Evolutionary conservation across 2,329 filamentous ascomycete species (phyloP).

Genomic region (Corinectria fuckeliana): DNA sequence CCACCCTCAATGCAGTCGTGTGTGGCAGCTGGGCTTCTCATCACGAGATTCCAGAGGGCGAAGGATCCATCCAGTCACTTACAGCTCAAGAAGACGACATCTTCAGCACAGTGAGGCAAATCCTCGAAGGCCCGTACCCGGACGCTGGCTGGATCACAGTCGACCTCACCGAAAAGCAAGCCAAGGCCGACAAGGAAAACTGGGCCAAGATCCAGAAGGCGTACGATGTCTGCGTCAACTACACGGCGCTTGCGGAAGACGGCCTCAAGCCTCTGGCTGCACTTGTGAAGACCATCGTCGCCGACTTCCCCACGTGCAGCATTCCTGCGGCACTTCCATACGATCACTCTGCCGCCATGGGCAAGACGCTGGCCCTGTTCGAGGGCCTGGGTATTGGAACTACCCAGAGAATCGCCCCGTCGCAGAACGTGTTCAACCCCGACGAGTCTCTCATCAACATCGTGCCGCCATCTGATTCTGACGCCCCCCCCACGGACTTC

Average conservation of each 20-base stretch:
- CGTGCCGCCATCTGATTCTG: neutral
- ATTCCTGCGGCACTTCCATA: neutral
- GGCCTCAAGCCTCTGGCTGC: conserved; percentile 63
- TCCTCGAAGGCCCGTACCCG: conserved; percentile 55
- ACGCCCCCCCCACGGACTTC: neutral
- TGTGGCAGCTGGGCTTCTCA: conserved; percentile 68
- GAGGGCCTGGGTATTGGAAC: conserved; percentile 22
- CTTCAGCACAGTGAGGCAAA: conserved; percentile 30
- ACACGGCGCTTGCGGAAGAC: conserved; percentile 59
- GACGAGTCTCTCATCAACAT: conserved; percentile 5
- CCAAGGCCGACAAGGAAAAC: conserved; percentile 61
- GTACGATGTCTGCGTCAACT: conserved; percentile 72
- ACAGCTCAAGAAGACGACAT: neutral
- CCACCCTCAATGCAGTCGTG: neutral
- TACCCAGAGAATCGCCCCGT: conserved; percentile 5
- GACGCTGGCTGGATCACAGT: conserved; percentile 19
- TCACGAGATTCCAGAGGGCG: conserved; percentile 70
- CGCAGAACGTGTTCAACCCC: conserved; percentile 2
- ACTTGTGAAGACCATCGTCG: conserved; percentile 51
- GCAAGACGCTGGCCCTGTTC: conserved; percentile 15
- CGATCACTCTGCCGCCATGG: conserved; percentile 2
- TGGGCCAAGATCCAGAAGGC: conserved; percentile 70
- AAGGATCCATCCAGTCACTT: conserved; percentile 40
- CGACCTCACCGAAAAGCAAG: conserved; percentile 41
- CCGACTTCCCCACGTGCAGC: conserved; percentile 8